Conservation (phyloP, 1,139 yeast genomes). For the Lodderomyces metapsilosis region DNA sequence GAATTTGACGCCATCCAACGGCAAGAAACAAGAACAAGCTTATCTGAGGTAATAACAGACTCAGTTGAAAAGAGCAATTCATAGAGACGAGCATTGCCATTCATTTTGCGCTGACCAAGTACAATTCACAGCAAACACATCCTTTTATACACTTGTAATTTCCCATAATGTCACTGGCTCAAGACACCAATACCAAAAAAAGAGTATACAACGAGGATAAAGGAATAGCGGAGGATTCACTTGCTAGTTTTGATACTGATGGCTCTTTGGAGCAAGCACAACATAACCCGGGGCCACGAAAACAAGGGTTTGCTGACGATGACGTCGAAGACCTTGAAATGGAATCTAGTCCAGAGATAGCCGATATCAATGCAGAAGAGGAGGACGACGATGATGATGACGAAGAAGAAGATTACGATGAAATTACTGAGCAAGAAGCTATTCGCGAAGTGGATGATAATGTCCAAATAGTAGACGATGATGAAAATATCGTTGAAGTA, state of each 20-base stretch:
- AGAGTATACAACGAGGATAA: not conserved
- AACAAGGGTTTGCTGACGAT: not conserved
- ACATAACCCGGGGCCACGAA: not conserved
- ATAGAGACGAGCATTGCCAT: too few relatives aligned
- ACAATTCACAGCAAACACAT: not conserved
- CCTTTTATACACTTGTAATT: not conserved
- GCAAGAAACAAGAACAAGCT: not conserved
- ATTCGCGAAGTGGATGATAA: constrained; percentile 8
- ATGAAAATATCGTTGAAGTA: constrained; percentile 7
- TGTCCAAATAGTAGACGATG: constrained; percentile 6
- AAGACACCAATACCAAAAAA: constrained; percentile 1
- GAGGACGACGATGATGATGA: constrained; percentile 10
- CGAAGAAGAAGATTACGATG: constrained; percentile 6
- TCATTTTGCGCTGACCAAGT: too few relatives aligned
- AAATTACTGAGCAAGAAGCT: constrained; percentile 8
- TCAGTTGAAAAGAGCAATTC: too few relatives aligned
- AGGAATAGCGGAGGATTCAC: not conserved
- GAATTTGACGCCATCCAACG: not conserved
- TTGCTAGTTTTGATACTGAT: not conserved
- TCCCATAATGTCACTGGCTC: not conserved
- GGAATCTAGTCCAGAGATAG: constrained; percentile 10
- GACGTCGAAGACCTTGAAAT: not conserved
- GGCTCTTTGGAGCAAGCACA: not conserved
- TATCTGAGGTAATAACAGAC: too few relatives aligned
- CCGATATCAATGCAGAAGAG: constrained; percentile 12